Evolutionary conservation across 345 rosid genomes (phyloP).

Genomic region (Durio zibethinus): DNA sequence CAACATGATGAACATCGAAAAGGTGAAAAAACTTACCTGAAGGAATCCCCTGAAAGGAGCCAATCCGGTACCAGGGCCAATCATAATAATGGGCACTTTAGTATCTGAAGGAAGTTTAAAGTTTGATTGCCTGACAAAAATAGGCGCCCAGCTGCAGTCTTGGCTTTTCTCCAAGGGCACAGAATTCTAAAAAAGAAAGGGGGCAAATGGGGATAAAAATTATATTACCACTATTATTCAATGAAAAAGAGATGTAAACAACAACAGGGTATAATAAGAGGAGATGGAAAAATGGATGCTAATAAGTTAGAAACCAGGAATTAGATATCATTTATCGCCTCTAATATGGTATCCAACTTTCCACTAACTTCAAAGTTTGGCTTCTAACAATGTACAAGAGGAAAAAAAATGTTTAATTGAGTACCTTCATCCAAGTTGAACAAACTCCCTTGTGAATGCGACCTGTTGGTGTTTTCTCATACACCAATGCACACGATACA

Average conservation of each 20-base stretch:
- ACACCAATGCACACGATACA: slow-evolving; percentile 93
- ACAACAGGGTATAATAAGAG: background rate
- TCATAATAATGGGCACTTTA: slow-evolving; percentile 80
- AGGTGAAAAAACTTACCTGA: slow-evolving; percentile 45
- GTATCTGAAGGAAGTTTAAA: slow-evolving; percentile 83
- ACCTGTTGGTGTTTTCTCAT: slow-evolving; percentile 78
- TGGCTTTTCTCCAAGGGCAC: slow-evolving; percentile 60
- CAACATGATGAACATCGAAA: background rate
- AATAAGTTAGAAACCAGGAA: background rate
- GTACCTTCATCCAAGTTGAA: slow-evolving; percentile 91
- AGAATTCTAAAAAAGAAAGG: slow-evolving; percentile 44
- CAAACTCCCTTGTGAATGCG: slow-evolving; percentile 91
- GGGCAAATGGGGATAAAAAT: background rate
- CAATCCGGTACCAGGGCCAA: slow-evolving; percentile 97
- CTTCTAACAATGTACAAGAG: background rate
- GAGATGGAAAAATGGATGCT: background rate
- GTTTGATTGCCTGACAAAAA: slow-evolving; percentile 86
- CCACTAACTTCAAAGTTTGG: background rate
- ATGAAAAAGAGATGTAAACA: background rate
- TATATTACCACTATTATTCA: background rate
- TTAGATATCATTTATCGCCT: background rate
- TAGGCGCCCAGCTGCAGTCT: slow-evolving; percentile 79
- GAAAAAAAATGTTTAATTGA: background rate
- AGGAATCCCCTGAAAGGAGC: slow-evolving; percentile 99
- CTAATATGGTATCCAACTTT: background rate